Evolutionary conservation across 2,329 filamentous ascomycete genomes (phyloP), one percentile per base, ranked within the genome.

Genomic region (Madurella fahalii): DNA sequence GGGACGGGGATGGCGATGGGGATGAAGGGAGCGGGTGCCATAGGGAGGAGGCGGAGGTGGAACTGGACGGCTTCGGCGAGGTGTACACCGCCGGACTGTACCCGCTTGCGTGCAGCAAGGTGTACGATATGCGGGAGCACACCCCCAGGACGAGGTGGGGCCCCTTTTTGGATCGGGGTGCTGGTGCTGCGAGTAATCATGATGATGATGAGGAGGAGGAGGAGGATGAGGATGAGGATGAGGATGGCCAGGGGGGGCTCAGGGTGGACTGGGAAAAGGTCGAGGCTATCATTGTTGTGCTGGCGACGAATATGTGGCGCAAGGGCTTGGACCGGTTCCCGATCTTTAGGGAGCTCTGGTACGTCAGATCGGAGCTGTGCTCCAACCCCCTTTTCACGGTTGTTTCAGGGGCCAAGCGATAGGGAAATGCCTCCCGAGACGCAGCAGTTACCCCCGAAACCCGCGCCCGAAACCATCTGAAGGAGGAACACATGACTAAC

Each of bases 211-310:
- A 80, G 47, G 87, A 91, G 64, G 81, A 79, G 1, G 77, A 74
- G 2, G 77, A 76, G 11, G 44, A 50, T 5, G 48, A 16, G 8
- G 31, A 7, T 9, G 41, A 37, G 13, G 18, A 12, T 20, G 45
- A 13, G 15, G 46, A 40, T 32, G 17, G 32, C 15, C 15, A 18
- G 8, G 7, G 12, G 9, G 48, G 42, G 37, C 25, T 57, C 50
- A 69, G 71, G 5, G 84, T 89, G 0, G 87, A 93, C 68, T 93
- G 89, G 89, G 87, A 92, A 69, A 89, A 88, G 71, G 72, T 91
- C 11, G 88, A 92, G 69, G 84, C 86, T 9, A 80, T 90, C 51
- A 81, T 90, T 76, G 74, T 91, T 3, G 82, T 86, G 2, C 69
- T 92, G 3, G 80, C 79, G 3, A 77, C 80, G 64, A 90, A 90